phyloP scores from a whole-genome alignment of 805 yeast genomes.

The Candida xyloterini region DNA sequence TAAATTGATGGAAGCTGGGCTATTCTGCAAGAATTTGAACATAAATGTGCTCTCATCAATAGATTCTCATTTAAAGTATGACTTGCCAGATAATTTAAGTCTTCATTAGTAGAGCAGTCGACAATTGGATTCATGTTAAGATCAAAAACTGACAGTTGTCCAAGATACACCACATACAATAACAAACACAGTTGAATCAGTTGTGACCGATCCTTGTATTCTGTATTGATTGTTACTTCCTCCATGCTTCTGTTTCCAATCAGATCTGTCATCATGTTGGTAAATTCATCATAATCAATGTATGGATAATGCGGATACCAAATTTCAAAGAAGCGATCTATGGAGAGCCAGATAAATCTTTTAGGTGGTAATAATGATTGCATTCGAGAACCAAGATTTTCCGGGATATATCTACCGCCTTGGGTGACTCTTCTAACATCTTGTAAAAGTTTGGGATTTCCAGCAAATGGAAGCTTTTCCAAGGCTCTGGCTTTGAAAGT shows the following conservation, averaged over 20 bases:
- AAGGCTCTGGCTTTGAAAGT: neutral
- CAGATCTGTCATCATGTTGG: conserved; percentile 28
- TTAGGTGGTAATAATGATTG: conserved; percentile 31
- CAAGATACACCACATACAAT: conserved; percentile 39
- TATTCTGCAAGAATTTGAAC: conserved; percentile 41
- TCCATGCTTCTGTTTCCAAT: conserved; percentile 34
- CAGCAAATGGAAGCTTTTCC: neutral
- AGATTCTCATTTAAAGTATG: conserved; percentile 40
- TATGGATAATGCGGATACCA: conserved; percentile 49
- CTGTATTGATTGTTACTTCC: conserved; percentile 13
- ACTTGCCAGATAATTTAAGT: conserved; percentile 32
- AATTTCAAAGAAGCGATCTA: conserved; percentile 41
- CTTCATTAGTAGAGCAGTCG: conserved; percentile 26
- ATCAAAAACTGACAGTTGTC: conserved; percentile 37
- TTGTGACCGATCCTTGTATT: neutral
- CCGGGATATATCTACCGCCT: neutral
- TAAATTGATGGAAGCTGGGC: conserved; percentile 37
- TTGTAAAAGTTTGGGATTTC: no score
- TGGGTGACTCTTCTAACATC: neutral
- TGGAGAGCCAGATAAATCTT: conserved; percentile 38
- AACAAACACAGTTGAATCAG: conserved; percentile 37
- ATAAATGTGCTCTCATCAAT: conserved; percentile 37
- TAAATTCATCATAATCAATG: conserved; percentile 39
- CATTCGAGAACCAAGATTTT: neutral
- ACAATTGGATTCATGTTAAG: conserved; percentile 28